Base-by-base conservation (phyloP, 805 yeast genomes). In the Sugiyamaella qingdaonensis region DNA sequence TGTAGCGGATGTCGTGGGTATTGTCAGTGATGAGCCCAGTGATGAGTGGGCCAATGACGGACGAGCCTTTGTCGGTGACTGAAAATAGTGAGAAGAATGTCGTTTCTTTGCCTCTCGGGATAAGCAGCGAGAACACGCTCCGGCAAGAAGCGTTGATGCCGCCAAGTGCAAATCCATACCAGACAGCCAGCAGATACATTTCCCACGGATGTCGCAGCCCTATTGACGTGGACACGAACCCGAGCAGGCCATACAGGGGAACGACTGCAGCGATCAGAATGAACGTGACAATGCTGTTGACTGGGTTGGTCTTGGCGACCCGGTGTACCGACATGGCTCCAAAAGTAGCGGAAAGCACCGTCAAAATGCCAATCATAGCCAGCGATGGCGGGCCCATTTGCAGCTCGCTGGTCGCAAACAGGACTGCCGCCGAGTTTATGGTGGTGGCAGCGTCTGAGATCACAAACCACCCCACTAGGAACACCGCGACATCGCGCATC, bases 41-140 rank as follows among this genome's bases (percentile, higher is more conserved):
- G 18, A 86, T 60, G 3, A 82, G 68, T 0, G 95, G 94, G 0
- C 95, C 94, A 29, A 86, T 58, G 2, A 86, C 79, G 0, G 88
- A 82, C 3, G 88, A 82, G 2, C 94, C 92, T 63, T 87, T 86
- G 66, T 86, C 94, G 1, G 95, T 87, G 37, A 86, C 81, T 39
- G 87, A 79, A 67, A 82, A 87, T 42, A 86, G 70, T 11, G 92
- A 84, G 68, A 87, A 86, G 63, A 86, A 86, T 5, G 85, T 80
- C 2, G 85, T 80, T 63, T 87, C 95, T 60, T 79, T 81, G 4
- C 94, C 94, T 45, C 71, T 74, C 16, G 95, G 95, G 43, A 86
- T 84, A 50, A 86, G 74, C 63, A 84, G 66, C 32, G 87, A 77
- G 65, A 81, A 86, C 2, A 85, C 71, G 1, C 90, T 82, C 46